Base-by-base conservation (phyloP, 179 eudicot genomes). In the Nepenthes alata region DNA sequence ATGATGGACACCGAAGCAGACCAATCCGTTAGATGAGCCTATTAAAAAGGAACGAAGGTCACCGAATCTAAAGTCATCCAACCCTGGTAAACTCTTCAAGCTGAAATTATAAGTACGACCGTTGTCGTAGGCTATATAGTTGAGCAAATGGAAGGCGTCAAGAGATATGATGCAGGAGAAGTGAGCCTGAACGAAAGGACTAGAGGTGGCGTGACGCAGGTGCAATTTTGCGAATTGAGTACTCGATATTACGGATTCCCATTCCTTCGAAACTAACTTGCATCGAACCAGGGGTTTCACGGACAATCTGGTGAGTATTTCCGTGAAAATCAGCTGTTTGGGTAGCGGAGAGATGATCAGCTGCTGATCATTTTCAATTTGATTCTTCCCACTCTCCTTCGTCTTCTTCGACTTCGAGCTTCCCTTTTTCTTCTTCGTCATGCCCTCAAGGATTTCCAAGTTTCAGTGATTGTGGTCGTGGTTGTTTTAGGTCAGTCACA, bases 281-380 rank as follows among this genome's bases (percentile, higher is more conserved):
- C 13, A 54, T n/a, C 6, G 35, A n/a, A 54, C 3, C 57, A 53
- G 14, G 35, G 35, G 14, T 34, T 53, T 53, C 8, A 53, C 57
- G 2, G 57, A 34, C 11, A 53, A 53, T 16, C 57, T 53, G 2
- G 36, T 25, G 34, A 54, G 35, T 4, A 57, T 45, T 60, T 73
- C 4, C 37, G 58, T 60, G 69, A 60, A 55, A 67, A 68, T 15
- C 68, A 64, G 56, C 58, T 67, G 6, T 34, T 44, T 34, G 35
- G 55, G 57, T 14, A 56, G 45, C 39, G 54, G 52, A 53, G 7
- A 48, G 39, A 14, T 0, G 12, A 14, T 39, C 49, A 41, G 11
- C 2, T 39, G 44, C 44, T 6, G 3, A 3, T 39, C 44, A 39
- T 39, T 39, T 39, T 3, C 3, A 39, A 6, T 6, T 39, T 39